A percentile compares a stretch with the other conserved stretches of the same genome.
Evolutionary conservation across 2,329 filamentous ascomycete species (phyloP).

Genomic region (Cryoendolithus antarcticus): DNA sequence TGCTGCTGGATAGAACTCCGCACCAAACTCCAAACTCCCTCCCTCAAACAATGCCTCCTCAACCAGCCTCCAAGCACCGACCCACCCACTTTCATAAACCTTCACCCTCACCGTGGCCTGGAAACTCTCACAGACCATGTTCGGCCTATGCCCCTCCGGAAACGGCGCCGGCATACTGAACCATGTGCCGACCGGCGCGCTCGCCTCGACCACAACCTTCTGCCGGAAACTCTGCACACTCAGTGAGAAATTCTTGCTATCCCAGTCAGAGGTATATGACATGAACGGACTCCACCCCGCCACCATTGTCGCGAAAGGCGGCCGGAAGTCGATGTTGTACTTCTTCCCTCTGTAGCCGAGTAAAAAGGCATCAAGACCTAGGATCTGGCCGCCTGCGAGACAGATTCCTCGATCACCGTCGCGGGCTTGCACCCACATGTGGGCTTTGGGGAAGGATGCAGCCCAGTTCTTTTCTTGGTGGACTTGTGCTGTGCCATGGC

Average conservation of each 20-base stretch:
- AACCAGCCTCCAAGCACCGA: conserved; percentile 29
- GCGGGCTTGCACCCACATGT: conserved; percentile 29
- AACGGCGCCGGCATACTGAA: conserved; percentile 36
- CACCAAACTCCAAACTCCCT: conserved; percentile 38
- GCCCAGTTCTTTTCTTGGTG: conserved; percentile 44
- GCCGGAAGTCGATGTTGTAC: conserved; percentile 30
- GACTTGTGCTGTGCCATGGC: conserved; percentile 25
- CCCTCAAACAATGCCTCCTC: conserved; percentile 29
- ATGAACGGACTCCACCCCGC: conserved; percentile 31
- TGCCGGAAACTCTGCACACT: conserved; percentile 27
- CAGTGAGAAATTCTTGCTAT: conserved; percentile 26
- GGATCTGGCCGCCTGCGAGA: conserved; percentile 27
- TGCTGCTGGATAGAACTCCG: conserved; percentile 32
- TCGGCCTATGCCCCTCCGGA: conserved; percentile 32
- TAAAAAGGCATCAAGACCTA: conserved; percentile 34
- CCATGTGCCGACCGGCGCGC: conserved; percentile 31
- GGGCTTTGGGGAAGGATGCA: conserved; percentile 31
- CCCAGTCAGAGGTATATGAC: conserved; percentile 28
- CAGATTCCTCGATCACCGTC: conserved; percentile 19
- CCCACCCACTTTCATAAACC: conserved; percentile 28
- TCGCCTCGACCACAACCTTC: conserved; percentile 30
- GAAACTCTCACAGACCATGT: conserved; percentile 36
- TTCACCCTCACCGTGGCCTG: conserved; percentile 31
- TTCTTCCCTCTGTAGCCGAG: conserved; percentile 32
- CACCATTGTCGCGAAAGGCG: conserved; percentile 30